These are phyloP conservation scores for Alloteropsis semialata DNA, from an alignment of 176 grass and related monocot species.

Conservation along the genomic window DNA sequence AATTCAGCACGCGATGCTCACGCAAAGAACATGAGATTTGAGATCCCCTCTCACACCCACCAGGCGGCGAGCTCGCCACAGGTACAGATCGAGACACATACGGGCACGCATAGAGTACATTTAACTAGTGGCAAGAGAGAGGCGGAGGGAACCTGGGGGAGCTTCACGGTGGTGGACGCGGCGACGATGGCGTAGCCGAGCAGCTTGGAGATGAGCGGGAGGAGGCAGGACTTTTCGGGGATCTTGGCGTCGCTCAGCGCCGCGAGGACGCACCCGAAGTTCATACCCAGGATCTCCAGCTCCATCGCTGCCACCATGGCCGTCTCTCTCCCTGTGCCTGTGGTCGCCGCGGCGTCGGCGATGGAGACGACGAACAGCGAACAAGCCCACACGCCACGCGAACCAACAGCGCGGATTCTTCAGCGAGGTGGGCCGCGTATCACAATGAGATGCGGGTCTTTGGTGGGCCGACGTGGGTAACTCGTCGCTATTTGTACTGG, in stretches of 20 bases:
- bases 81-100: slow-evolving; percentile 26
- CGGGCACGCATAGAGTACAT: not conserved
- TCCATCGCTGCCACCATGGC: slow-evolving; percentile 46
- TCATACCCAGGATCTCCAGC: slow-evolving; percentile 90
- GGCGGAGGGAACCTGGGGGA: slow-evolving; percentile 64
- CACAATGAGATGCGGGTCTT: not conserved
- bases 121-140: not conserved
- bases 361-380: not conserved
- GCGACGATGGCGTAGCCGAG: slow-evolving; percentile 94
- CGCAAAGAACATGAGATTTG: slow-evolving; percentile 13
- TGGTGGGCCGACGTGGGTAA: not conserved
- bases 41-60: not conserved
- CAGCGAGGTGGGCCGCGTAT: not conserved
- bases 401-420: not conserved
- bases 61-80: not conserved
- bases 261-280: slow-evolving; percentile 75
- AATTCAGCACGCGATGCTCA: slow-evolving; percentile 35
- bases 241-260: slow-evolving; percentile 57
- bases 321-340: not conserved
- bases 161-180: slow-evolving; percentile 94
- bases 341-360: not conserved
- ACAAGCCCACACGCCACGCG: not conserved
- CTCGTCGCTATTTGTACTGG: not conserved
- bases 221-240: slow-evolving; percentile 72
- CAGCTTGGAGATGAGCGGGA: slow-evolving; percentile 89